These are phyloP conservation scores for Nitzschia inconspicua DNA, from an alignment of 108 stramenopile genomes.

Conservation along the genomic window DNA sequence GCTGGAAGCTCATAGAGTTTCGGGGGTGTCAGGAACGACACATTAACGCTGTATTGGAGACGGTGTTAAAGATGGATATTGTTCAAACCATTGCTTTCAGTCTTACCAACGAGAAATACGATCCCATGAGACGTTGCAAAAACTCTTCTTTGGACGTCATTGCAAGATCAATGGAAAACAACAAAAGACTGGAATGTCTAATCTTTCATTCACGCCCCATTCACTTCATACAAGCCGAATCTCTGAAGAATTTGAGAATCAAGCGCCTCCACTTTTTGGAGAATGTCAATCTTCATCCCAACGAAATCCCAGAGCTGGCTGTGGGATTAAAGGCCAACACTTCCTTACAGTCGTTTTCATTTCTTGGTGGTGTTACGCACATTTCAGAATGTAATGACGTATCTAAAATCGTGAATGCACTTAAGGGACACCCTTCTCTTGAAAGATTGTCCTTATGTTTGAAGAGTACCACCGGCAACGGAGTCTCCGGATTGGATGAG, in stretches of 20 bases:
- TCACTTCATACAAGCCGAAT: conserved; percentile 9
- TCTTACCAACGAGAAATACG: conserved; percentile 1
- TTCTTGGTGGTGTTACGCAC: conserved; percentile 6
- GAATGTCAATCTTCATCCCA: conserved; percentile 1
- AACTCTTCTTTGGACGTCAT: conserved; percentile 8
- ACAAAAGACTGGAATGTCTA: conserved; percentile 6
- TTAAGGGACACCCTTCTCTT: background rate
- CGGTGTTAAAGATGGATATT: background rate
- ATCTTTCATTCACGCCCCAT: conserved; percentile 9
- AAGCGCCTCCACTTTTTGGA: conserved; percentile 14
- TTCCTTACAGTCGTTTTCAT: conserved; percentile 6
- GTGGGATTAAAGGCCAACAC: background rate
- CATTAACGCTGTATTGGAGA: conserved; percentile 10
- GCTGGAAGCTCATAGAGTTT: conserved; percentile 5
- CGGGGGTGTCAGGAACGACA: conserved; percentile 10
- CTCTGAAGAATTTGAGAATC: conserved; percentile 3
- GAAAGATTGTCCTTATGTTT: conserved; percentile 3
- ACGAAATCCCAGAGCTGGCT: conserved; percentile 8
- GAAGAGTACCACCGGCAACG: conserved; percentile 5
- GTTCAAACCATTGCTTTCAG: conserved; percentile 11
- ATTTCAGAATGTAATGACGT: conserved; percentile 5
- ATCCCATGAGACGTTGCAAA: background rate
- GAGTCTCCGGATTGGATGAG: background rate
- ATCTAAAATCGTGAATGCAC: background rate
- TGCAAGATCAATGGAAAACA: conserved; percentile 1